Evolutionary conservation across 2,329 filamentous ascomycete species (phyloP), one percentile per base, ranked within the genome.

Genomic region (Leptosphaerulina australis): DNA sequence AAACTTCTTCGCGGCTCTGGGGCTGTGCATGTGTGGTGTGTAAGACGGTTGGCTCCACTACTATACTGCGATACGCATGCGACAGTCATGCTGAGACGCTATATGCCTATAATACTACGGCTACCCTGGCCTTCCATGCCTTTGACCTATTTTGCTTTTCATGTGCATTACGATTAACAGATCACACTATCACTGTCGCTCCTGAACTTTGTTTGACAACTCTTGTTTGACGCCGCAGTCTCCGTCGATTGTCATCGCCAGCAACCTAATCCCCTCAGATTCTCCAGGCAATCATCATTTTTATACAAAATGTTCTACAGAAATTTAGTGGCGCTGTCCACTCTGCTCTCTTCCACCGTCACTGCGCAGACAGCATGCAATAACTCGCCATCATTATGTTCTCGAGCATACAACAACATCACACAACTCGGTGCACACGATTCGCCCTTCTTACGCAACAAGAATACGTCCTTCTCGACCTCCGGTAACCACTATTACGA

Each of bases 391-490:
- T 76, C 79, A 33, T 81, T 94, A 30, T 94, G 90, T 77, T 77
- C 75, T 54, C 83, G 83, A 56, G 75, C 82, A 14, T 94, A 94
- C 77, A 86, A 84, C 74, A 84, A 88, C 59, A 82, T 94, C 61
- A 92, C 89, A 3, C 82, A 92, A 70, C 83, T 93, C 65, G 88
- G 88, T 17, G 88, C 87, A 14, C 89, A 92, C 74, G 82, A 91
- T 74, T 85, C 83, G 53, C 79, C 88, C 9, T 92, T 91, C 68
- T 71, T 91, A 33, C 80, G 87, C 39, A 85, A 90, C 63, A 70
- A 75, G 20, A 80, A 79, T 46, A 87, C 84, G 0, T 76, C 74
- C 53, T 83, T 86, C 70, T 84, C 83, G 20, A 71, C 84, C 2
- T 81, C 85, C 2, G 88, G 87, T 5, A 88, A 91, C 70, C 89